Evolutionary conservation across 2,329 filamentous ascomycete genomes (phyloP), one percentile per base, ranked within the genome.

Genomic region (Penicillium sp.): DNA sequence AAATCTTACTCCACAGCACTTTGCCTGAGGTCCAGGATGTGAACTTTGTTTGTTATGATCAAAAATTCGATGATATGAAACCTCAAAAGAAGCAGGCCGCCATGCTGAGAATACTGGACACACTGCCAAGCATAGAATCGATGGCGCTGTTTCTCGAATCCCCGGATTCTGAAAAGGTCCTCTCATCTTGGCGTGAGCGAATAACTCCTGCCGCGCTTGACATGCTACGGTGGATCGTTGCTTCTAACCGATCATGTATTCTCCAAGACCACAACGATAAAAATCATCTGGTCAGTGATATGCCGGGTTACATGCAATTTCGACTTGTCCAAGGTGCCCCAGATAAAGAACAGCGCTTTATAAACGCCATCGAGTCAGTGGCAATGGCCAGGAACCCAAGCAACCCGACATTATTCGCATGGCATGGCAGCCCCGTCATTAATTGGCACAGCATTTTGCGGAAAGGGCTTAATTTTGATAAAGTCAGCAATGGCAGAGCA

Each of bases 371-470:
- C 3, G 77, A 79, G 37, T 24, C 72, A 16, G 59, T 64, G 8
- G 71, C 74, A 2, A 56, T 66, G 16, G 70, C 76, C 6, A 66
- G 79, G 19, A 72, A 73, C 39, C 63, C 79, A 46, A 62, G 73
- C 57, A 79, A 85, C 63, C 89, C 90, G 0, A 93, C 90, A 0
- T 73, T 96, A 1, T 91, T 96, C 67, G 91, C 90, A 0, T 96
- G 90, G 87, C 93, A 97, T 71, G 93, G 92, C 6, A 96, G 90
- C 66, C 71, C 77, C 0, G 62, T 96, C 3, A 63, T 73, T 3
- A 96, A 96, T 66, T 96, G 93, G 93, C 93, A 97, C 73, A 90
- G 88, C 65, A 96, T 97, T 65, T 86, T 96, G 60, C 86, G 92
- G 31, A 85, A 89, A 58, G 92, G 93, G 0, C 78, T 97, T 6